These are phyloP conservation scores for Cynara cardunculus DNA, from an alignment of 129 eudicot species.

Conservation along the genomic window DNA sequence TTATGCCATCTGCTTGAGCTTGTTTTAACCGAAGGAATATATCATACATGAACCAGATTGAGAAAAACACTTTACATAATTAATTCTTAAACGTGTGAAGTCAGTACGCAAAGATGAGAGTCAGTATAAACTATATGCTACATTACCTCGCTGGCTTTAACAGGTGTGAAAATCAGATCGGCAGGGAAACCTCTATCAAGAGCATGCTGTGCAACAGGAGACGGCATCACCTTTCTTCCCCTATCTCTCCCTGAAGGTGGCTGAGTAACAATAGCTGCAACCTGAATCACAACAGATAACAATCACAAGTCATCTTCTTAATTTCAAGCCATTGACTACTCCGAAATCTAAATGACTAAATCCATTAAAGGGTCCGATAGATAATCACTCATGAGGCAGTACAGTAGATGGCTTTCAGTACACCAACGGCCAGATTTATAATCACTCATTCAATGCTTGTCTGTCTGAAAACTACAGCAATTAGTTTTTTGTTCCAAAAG, in stretches of 20 bases:
- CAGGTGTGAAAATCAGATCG: constrained; percentile 80
- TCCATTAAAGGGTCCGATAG: background rate
- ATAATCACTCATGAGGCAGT: background rate
- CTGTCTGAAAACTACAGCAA: background rate
- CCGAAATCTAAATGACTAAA: background rate
- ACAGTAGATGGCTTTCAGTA: background rate
- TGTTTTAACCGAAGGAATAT: background rate
- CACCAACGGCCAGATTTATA: background rate
- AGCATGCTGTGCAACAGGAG: constrained; percentile 95
- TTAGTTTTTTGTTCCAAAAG: background rate
- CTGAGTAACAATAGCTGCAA: constrained; percentile 91
- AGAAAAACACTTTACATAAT: background rate
- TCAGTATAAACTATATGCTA: background rate
- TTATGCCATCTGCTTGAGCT: background rate
- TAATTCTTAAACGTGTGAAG: background rate
- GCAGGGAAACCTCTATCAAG: constrained; percentile 79
- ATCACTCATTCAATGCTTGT: background rate
- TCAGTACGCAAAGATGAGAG: background rate
- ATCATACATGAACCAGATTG: background rate
- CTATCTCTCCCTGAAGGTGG: constrained; percentile 86
- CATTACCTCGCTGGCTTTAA: constrained; percentile 78
- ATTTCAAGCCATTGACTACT: background rate
- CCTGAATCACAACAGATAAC: constrained; percentile 33
- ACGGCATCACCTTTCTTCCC: constrained; percentile 86
- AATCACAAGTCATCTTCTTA: background rate